Evolutionary conservation across 202 grass and related monocot species (phyloP), one percentile per base, ranked within the genome.

Genomic region (Sporobolus alterniflorus): DNA sequence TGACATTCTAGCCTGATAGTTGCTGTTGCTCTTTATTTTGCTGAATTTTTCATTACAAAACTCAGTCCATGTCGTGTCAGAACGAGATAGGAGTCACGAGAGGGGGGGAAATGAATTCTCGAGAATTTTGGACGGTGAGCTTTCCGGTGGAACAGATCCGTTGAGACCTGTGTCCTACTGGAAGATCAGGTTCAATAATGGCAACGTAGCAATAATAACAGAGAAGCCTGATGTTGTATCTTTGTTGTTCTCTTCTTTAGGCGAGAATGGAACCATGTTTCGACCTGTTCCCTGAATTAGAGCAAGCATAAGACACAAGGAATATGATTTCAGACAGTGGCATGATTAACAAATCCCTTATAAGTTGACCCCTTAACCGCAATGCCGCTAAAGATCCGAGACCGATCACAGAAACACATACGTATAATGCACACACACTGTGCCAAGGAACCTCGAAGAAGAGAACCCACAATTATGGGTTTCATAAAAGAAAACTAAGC

Each of bases 101-200:
- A 12, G 8, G 22, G n/a, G 26, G 21, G 3, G 8, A 55, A 11
- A 54, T 6, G 12, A 70, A 30, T 61, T 57, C 28, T 28, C 16
- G 1, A 40, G 28, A 64, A 76, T 40, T 66, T 77, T 72, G 77
- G 64, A 40, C 71, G 87, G 87, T 81, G 87, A 79, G 56, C 25
- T 22, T 75, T 18, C 33, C n/a, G n/a, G 52, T 43, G 33, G 52
- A 59, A 75, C 12, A 18, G 14, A 43, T 43, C 52, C 0, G n/a
- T 39, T 11, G 39, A 24, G 49, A 46, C 28, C 11, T n/a, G n/a
- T n/a, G n/a, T n/a, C n/a, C n/a, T n/a, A n/a, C n/a, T n/a, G n/a
- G n/a, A n/a, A n/a, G n/a, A n/a, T n/a, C n/a, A n/a, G n/a, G n/a
- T n/a, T n/a, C n/a, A n/a, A n/a, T n/a, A n/a, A n/a, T n/a, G n/a